Percentiles rank a stretch among this genome's conserved stretches.
Evolutionary conservation across 2,329 filamentous ascomycete genomes (phyloP).

Genomic region (Shiraia bambusicola): DNA sequence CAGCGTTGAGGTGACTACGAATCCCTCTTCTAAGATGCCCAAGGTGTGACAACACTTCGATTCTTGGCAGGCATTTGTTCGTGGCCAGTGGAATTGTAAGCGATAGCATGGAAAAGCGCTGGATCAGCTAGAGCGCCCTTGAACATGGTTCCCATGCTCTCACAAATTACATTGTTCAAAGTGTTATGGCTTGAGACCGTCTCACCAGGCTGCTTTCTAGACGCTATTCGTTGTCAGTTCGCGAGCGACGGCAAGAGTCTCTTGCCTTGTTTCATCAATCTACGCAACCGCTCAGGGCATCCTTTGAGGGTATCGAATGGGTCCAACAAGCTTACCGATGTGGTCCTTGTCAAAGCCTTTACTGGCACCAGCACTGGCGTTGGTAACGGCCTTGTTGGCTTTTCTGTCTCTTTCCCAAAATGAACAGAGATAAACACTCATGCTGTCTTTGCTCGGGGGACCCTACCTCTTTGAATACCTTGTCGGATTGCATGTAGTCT

Average conservation of each 20-base stretch:
- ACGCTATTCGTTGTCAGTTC: neutral
- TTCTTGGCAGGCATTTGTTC: slow-evolving; percentile 14
- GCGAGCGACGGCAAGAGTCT: neutral
- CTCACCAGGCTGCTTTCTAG: slow-evolving; percentile 13
- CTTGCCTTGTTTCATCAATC: slow-evolving; percentile 15
- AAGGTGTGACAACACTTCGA: slow-evolving; percentile 15
- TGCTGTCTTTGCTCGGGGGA: slow-evolving; percentile 5
- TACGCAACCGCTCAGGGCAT: slow-evolving; percentile 12
- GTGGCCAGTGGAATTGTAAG: slow-evolving; percentile 16
- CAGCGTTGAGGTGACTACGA: slow-evolving; percentile 6
- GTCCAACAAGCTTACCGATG: slow-evolving; percentile 11
- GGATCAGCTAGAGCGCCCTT: slow-evolving; percentile 18
- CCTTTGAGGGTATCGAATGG: slow-evolving; percentile 17
- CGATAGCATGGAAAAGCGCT: slow-evolving; percentile 19
- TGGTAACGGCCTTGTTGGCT: neutral
- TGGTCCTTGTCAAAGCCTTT: slow-evolving; percentile 1
- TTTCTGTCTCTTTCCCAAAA: slow-evolving; percentile 2
- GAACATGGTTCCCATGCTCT: slow-evolving; percentile 21
- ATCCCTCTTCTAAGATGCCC: slow-evolving; percentile 15
- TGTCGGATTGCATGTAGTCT: slow-evolving; percentile 17
- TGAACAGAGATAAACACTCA: slow-evolving; percentile 11
- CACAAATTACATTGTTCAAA: slow-evolving; percentile 11
- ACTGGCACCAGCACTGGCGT: too few species aligned
- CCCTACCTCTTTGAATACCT: slow-evolving; percentile 9
- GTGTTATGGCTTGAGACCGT: slow-evolving; percentile 16